Percentiles rank a stretch among this genome's conserved stretches.
These are phyloP conservation scores for Suillus paluster DNA, from an alignment of 768 basidiomycete genomes.

Conservation along the genomic window DNA sequence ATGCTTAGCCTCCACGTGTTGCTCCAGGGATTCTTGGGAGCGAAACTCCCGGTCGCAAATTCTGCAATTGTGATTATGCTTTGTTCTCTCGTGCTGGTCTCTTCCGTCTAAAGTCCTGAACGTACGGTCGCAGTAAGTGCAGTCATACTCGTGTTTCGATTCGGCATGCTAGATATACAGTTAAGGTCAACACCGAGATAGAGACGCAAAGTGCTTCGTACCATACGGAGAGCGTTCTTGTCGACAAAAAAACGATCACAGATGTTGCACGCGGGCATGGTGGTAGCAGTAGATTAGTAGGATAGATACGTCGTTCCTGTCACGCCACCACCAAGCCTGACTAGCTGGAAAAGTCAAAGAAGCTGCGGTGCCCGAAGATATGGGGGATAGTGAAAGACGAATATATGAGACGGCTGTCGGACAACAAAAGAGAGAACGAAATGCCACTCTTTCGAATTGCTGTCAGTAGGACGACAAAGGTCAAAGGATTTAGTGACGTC, in stretches of 20 bases:
- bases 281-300: conserved; percentile 1
- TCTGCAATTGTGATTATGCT: conserved; percentile 15
- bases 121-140: conserved; percentile 17
- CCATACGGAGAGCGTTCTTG: conserved; percentile 13
- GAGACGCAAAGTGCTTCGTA: conserved; percentile 10
- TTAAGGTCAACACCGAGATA: background rate
- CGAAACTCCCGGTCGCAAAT: conserved; percentile 12
- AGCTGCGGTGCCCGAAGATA: too few relatives aligned
- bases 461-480: background rate
- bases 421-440: background rate
- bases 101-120: conserved; percentile 13
- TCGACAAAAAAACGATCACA: conserved; percentile 26
- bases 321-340: conserved; percentile 1
- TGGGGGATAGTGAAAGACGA: background rate
- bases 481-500: too few relatives aligned
- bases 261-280: conserved; percentile 22
- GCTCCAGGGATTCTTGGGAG: conserved; percentile 4
- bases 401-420: background rate
- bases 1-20: conserved; percentile 19
- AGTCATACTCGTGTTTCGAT: conserved; percentile 5
- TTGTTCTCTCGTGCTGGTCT: conserved; percentile 14
- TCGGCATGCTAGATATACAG: background rate
- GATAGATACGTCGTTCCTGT: background rate
- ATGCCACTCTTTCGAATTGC: background rate
- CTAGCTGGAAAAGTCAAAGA: background rate